These are phyloP conservation scores for Populus tremula DNA, from an alignment of 345 rosid genomes.

Conservation along the genomic window DNA sequence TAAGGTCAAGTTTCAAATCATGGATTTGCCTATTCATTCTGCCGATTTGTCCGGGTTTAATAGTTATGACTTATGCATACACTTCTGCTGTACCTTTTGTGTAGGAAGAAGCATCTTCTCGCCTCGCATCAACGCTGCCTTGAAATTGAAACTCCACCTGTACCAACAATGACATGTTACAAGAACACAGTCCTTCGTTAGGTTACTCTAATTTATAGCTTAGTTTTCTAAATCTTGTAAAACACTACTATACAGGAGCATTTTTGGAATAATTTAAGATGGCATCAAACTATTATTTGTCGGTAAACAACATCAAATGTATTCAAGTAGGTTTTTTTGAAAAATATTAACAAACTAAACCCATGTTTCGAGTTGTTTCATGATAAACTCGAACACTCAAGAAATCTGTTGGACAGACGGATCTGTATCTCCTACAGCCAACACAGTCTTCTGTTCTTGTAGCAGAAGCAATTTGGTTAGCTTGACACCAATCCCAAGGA, in stretches of 20 bases:
- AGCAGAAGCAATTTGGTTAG: constrained; percentile 2
- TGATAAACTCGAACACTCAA: neutral
- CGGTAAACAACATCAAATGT: too few relatives aligned
- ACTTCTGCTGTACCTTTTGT: constrained; percentile 58
- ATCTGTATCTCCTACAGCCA: constrained; percentile 15
- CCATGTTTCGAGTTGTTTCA: neutral
- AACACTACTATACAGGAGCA: neutral
- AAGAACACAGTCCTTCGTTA: constrained; percentile 8
- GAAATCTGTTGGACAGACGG: neutral
- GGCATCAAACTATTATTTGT: neutral
- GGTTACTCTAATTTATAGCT: neutral
- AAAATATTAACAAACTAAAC: too few relatives aligned
- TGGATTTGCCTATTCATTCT: too few relatives aligned
- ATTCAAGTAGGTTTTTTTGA: too few relatives aligned
- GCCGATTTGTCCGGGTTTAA: too few relatives aligned
- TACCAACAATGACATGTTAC: constrained; percentile 23
- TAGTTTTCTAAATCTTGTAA: constrained; percentile 3
- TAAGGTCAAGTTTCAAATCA: too few relatives aligned
- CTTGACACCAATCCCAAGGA: neutral
- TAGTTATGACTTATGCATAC: neutral
- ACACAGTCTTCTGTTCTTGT: constrained; percentile 5
- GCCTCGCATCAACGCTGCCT: constrained; percentile 55
- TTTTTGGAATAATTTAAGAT: neutral
- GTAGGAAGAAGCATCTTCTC: constrained; percentile 84
- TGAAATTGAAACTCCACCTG: constrained; percentile 89